These are phyloP conservation scores for Mortierella polycephala DNA, from an alignment of 371 early-diverging fungal genomes.

Conservation along the genomic window DNA sequence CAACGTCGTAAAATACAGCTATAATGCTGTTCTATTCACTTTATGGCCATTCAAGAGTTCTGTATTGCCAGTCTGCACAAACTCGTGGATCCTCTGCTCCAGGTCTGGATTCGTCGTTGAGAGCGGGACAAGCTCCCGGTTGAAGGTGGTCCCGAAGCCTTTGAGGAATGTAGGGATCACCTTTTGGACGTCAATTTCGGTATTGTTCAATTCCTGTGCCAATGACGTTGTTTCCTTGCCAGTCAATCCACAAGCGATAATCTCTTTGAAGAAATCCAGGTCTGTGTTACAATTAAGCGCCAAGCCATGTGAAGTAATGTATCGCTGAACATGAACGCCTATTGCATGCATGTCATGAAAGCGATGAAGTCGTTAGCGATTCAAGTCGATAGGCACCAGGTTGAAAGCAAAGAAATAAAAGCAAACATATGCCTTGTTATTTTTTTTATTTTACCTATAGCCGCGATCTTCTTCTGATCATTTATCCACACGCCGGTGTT, in stretches of 20 bases:
- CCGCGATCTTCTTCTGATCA: constrained; percentile 79
- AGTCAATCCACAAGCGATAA: constrained; percentile 91
- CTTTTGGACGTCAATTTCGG: constrained; percentile 29
- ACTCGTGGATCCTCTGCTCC: constrained; percentile 22
- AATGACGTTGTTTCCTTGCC: constrained; percentile 86
- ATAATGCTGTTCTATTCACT: not conserved
- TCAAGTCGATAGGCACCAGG: too few relatives aligned
- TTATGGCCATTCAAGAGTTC: not conserved
- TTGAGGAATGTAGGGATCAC: constrained; percentile 52
- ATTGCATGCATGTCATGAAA: not conserved
- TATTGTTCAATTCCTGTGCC: constrained; percentile 57
- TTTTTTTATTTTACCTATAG: constrained; percentile 60
- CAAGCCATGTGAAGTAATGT: constrained; percentile 94
- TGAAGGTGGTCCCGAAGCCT: constrained; percentile 52
- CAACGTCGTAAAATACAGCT: not conserved
- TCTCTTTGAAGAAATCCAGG: constrained; percentile 85
- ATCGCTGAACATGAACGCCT: constrained; percentile 91
- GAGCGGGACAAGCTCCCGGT: constrained; percentile 42
- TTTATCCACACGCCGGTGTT: constrained; percentile 92
- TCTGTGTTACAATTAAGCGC: constrained; percentile 93
- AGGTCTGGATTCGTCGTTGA: constrained; percentile 27
- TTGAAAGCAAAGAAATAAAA: not conserved
- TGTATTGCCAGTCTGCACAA: constrained; percentile 13
- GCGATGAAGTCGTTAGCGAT: not conserved
- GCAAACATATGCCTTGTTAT: too few relatives aligned